Base-by-base conservation (phyloP, 208 protist species). In the Histomonas meleagridis region DNA sequence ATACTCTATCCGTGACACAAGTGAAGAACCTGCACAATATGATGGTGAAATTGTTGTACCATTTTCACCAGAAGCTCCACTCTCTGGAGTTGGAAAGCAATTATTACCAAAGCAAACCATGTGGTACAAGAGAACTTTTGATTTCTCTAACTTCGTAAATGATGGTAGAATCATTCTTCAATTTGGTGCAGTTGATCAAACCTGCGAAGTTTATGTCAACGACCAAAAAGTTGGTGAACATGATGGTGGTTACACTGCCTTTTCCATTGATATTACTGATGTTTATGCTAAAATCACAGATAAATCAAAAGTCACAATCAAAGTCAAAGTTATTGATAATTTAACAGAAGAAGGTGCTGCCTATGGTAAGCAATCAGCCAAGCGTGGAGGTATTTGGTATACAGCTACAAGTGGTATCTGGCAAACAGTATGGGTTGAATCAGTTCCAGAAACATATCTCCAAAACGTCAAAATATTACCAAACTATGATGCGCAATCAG, bases 321-420 rank as follows among this genome's bases (percentile, higher is more conserved):
- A 70, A 62, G 62, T 86, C 28, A 62, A 23, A n/a, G 91, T 69
- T 10, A 23, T 90, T 35, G 76, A 78, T 65, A 23, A 76, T 32
- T 23, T 72, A 28, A 57, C 55, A 32, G 12, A 69, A 9, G 65
- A 51, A 1, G 46, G 46, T 43, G 60, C 57, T 28, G 43, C 91
- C 12, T 40, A 51, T 21, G 91, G 91, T 26, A 76, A 81, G 35
- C 91, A 92, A 53, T 62, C n/a, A 2, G 1, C 53, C 14, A 72
- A 62, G 28, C 51, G 43, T 16, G 62, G 81, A 40, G 91, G 90
- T 18, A 72, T 70, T 4, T 62, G 48, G 69, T 92, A 86, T 51
- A 92, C 91, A 32, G 55, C 91, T 18, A 81, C 65, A n/a, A 79
- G 60, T n/a, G 91, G 91, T n/a, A 81, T 92, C 43, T 92, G 91